These are phyloP conservation scores for Citrus reticulata DNA, from an alignment of 345 rosid genomes.

Conservation along the genomic window DNA sequence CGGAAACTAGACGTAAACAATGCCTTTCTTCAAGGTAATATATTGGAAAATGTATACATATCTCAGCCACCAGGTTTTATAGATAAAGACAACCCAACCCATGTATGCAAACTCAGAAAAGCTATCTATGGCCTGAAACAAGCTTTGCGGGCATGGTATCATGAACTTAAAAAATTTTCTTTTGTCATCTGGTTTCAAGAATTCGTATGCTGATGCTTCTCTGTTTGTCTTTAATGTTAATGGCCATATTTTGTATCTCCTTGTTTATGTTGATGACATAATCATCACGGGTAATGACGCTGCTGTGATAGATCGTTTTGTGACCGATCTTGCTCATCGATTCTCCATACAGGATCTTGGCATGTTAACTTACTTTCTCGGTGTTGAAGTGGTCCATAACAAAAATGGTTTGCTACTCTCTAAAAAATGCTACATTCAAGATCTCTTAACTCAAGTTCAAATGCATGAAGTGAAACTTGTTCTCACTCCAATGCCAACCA, in stretches of 20 bases:
- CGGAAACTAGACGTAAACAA: not conserved
- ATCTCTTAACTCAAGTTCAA: not conserved
- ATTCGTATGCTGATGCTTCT: not conserved
- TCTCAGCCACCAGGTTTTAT: not conserved
- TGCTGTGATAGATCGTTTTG: not conserved
- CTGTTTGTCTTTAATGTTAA: not conserved
- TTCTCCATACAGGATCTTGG: not conserved
- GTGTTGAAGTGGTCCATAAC: not conserved
- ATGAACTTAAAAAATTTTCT: not conserved
- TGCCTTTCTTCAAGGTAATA: not conserved
- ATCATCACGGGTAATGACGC: not conserved
- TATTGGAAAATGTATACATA: not conserved
- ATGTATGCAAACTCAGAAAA: not conserved
- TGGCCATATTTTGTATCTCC: not conserved
- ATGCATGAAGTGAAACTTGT: not conserved
- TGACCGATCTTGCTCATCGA: not conserved
- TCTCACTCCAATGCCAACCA: not conserved
- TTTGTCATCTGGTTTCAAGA: not conserved
- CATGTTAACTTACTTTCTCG: not conserved
- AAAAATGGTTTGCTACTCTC: not conserved
- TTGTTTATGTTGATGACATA: not conserved
- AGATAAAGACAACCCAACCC: not conserved
- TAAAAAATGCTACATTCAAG: not conserved
- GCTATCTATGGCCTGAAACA: not conserved
- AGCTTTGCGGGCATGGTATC: too few relatives aligned